Evolutionary conservation across 495 filamentous ascomycete genomes (phyloP), one percentile per base, ranked within the genome.

Genomic region (Lentithecium fluviatile): DNA sequence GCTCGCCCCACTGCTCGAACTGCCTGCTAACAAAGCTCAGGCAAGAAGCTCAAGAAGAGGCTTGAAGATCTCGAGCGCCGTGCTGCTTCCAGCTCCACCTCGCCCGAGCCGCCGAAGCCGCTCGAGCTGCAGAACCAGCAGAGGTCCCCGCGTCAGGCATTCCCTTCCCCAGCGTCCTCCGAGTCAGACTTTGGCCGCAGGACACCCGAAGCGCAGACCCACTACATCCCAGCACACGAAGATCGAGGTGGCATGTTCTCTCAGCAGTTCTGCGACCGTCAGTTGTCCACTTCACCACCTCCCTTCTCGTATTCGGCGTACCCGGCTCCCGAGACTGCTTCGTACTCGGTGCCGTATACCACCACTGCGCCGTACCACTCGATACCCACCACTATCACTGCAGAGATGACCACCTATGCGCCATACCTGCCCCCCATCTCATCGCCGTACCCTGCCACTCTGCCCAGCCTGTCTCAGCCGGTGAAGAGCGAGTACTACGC

Each of bases 41-140:
- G 93, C 81, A 96, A 97, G 82, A 98, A 97, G 83, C 84, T 98
- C 57, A 98, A 98, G 88, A 90, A 89, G 75, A 85, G 93, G 69
- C 81, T 98, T 71, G 93, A 98, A 76, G 94, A 98, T 66, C 85
- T 98, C 54, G 94, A 98, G 80, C 83, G 91, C 66, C 83, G 93
- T 62, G 94, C 94, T 25, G 90, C 88, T 21, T 91, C 88, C 19
- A 85, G 87, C 52, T 94, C 92, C 36, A 75, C 80, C 12, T 87
- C 85, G 8, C 84, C 86, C 43, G 86, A 88, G 79, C 84, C 29
- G 29, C 29, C 79, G 74, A 76, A 73, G 69, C 85, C 67, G 46
- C 79, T 77, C 48, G 81, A 85, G 64, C 74, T 79, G 1, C 78
- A 77, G 25, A 70, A 62, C 34, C 69, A 74, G 42, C 82, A 77